Evolutionary conservation across 805 yeast species (phyloP).

Genomic region (Priceomyces castillae): DNA sequence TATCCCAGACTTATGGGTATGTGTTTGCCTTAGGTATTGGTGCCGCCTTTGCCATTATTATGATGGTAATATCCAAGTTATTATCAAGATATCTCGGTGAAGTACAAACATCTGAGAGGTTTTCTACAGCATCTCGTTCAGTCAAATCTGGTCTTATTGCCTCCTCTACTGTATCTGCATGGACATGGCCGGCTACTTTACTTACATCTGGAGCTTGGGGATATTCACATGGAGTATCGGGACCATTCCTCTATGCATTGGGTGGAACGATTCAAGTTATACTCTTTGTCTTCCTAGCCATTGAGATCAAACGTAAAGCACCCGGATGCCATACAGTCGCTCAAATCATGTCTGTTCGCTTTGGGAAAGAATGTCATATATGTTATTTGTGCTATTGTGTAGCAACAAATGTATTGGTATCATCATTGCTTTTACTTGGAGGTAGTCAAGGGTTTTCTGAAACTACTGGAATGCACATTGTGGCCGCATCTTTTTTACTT

Average conservation of each 20-base stretch:
- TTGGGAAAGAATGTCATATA: slow-evolving; percentile 27
- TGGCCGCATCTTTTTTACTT: slow-evolving; percentile 21
- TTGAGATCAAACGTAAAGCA: slow-evolving; percentile 16
- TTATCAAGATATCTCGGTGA: slow-evolving; percentile 37
- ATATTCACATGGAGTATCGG: slow-evolving; percentile 43
- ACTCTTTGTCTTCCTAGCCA: slow-evolving; percentile 18
- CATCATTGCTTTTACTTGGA: slow-evolving; percentile 20
- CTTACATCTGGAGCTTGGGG: slow-evolving; percentile 34
- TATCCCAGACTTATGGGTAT: slow-evolving; percentile 31
- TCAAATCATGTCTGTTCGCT: slow-evolving; percentile 14
- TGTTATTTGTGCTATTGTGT: slow-evolving; percentile 23
- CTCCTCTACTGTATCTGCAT: slow-evolving; percentile 44
- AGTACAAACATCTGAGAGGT: slow-evolving; percentile 41
- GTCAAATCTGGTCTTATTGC: slow-evolving; percentile 43
- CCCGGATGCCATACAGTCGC: slow-evolving; percentile 4
- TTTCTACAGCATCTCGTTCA: slow-evolving; percentile 44
- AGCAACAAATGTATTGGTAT: slow-evolving; percentile 20
- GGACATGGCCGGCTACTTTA: slow-evolving; percentile 43
- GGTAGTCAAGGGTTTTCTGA: slow-evolving; percentile 67
- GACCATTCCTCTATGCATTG: slow-evolving; percentile 35
- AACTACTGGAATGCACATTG: slow-evolving; percentile 68
- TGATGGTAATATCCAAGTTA: slow-evolving; percentile 32
- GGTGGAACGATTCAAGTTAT: slow-evolving; percentile 24
- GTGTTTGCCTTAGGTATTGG: slow-evolving; percentile 46
- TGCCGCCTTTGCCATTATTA: slow-evolving; percentile 40